These are phyloP conservation scores for Verticillium isaacii DNA, from an alignment of 2,329 filamentous ascomycete genomes.

Conservation along the genomic window DNA sequence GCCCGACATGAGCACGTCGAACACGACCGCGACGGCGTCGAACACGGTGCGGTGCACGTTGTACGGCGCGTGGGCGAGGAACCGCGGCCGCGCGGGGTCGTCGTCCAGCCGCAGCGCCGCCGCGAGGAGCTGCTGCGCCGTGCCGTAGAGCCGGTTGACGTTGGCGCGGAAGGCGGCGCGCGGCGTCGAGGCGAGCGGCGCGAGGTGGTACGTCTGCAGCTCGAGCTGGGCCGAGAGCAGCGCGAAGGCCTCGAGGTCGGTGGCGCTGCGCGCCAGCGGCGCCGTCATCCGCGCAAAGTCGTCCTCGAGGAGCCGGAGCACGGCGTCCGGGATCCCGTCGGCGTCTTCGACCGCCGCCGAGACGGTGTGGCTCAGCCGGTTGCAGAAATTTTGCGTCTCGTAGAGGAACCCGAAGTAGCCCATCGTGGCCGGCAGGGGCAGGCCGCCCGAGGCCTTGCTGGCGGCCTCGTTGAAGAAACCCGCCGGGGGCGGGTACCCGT, in stretches of 20 bases:
- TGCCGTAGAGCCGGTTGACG: slow-evolving; percentile 41
- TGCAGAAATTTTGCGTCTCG: slow-evolving; percentile 46
- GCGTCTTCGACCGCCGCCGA: slow-evolving; percentile 40
- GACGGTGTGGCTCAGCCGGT: slow-evolving; percentile 43
- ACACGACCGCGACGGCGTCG: slow-evolving; percentile 30
- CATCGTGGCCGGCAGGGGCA: slow-evolving; percentile 34
- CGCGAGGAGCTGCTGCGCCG: slow-evolving; percentile 39
- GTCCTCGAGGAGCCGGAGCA: slow-evolving; percentile 44
- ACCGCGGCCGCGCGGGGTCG: slow-evolving; percentile 9
- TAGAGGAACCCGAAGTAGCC: slow-evolving; percentile 40
- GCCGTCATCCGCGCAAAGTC: slow-evolving; percentile 45
- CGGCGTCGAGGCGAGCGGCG: slow-evolving; percentile 33
- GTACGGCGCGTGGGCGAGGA: slow-evolving; percentile 43
- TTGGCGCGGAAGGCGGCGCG: slow-evolving; percentile 35
- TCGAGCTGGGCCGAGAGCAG: slow-evolving; percentile 46
- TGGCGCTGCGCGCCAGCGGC: slow-evolving; percentile 33
- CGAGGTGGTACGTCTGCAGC: slow-evolving; percentile 48
- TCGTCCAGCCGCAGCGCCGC: slow-evolving; percentile 22
- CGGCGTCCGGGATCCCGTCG: slow-evolving; percentile 39
- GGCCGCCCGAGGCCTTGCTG: slow-evolving; percentile 36
- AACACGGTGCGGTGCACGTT: slow-evolving; percentile 43
- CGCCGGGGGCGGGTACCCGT: slow-evolving; percentile 40
- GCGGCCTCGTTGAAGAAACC: slow-evolving; percentile 43
- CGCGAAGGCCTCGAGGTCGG: slow-evolving; percentile 44
- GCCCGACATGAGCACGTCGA: slow-evolving; percentile 28